phyloP scores from a whole-genome alignment of 1,284 basidiomycete species.

The Cutaneotrichosporon curvatum region DNA sequence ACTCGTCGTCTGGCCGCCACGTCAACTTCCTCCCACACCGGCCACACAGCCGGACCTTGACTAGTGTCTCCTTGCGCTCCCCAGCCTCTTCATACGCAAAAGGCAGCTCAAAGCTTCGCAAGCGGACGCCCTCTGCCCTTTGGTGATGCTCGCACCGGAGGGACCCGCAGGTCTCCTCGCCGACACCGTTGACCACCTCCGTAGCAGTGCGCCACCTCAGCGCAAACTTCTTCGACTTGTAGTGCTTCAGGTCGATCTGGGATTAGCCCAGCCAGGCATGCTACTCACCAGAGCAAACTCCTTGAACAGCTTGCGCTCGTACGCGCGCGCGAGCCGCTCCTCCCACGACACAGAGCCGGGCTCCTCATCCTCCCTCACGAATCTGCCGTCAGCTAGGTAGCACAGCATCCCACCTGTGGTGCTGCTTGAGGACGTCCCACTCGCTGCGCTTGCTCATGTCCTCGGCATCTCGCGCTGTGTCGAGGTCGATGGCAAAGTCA shows the following conservation, averaged over 20 bases:
- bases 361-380: slow-evolving; percentile 63
- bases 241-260: slow-evolving; percentile 81
- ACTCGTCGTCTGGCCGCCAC: slow-evolving; percentile 57
- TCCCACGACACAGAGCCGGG: slow-evolving; percentile 55
- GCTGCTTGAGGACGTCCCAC: slow-evolving; percentile 49
- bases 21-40: slow-evolving; percentile 72
- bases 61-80: slow-evolving; percentile 65
- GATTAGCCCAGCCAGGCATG: background rate
- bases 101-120: slow-evolving; percentile 72
- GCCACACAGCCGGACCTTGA: slow-evolving; percentile 77
- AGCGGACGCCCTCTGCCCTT: slow-evolving; percentile 7
- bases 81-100: slow-evolving; percentile 79
- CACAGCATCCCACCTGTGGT: slow-evolving; percentile 37
- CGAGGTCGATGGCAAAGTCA: no score
- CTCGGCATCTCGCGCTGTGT: no score
- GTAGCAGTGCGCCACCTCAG: slow-evolving; percentile 83
- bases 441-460: slow-evolving; percentile 25
- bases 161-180: slow-evolving; percentile 79
- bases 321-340: slow-evolving; percentile 73
- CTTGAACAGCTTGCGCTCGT: slow-evolving; percentile 76
- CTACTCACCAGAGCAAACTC: slow-evolving; percentile 65
- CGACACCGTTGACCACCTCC: slow-evolving; percentile 75
- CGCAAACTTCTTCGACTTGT: slow-evolving; percentile 84
- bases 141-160: slow-evolving; percentile 56
- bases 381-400: slow-evolving; percentile 50